phyloP scores from a whole-genome alignment of 2,329 filamentous ascomycete species.

The Alternaria conjuncta region DNA sequence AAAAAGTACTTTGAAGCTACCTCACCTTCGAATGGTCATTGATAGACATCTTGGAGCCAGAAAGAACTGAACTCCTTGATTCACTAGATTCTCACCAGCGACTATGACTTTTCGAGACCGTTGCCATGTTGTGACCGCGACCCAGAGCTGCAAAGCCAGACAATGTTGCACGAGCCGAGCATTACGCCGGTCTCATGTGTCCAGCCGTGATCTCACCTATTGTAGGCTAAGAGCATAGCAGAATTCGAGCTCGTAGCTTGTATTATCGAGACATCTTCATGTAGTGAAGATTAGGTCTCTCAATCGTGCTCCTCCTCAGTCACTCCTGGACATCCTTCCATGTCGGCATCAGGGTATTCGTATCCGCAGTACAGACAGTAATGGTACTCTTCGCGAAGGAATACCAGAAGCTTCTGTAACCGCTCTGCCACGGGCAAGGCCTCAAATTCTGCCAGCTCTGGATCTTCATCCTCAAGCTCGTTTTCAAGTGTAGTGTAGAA shows the following conservation, averaged over 20 bases:
- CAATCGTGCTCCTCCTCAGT: constrained; percentile 82
- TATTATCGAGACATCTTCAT: not conserved
- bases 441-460: constrained; percentile 81
- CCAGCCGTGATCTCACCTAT: not conserved
- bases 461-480: constrained; percentile 77
- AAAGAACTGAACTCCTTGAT: not conserved
- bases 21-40: not conserved
- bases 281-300: constrained; percentile 23
- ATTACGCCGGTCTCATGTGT: not conserved
- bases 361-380: constrained; percentile 99
- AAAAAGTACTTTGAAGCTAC: not conserved
- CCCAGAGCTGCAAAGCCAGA: not conserved
- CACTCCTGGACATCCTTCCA: constrained; percentile 89
- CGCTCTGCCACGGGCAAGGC: constrained; percentile 70
- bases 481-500: constrained; percentile 64
- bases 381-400: constrained; percentile 71
- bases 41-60: not conserved
- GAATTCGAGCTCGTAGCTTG: not conserved
- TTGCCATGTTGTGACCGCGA: not conserved
- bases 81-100: not conserved
- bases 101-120: not conserved
- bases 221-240: not conserved
- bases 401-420: constrained; percentile 69
- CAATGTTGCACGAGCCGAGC: not conserved
- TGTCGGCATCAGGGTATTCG: constrained; percentile 71